A percentile compares a stretch with the other conserved stretches of the same genome.
phyloP scores from a whole-genome alignment of 1,284 basidiomycete species.

The Singerocomus inundabilis region DNA sequence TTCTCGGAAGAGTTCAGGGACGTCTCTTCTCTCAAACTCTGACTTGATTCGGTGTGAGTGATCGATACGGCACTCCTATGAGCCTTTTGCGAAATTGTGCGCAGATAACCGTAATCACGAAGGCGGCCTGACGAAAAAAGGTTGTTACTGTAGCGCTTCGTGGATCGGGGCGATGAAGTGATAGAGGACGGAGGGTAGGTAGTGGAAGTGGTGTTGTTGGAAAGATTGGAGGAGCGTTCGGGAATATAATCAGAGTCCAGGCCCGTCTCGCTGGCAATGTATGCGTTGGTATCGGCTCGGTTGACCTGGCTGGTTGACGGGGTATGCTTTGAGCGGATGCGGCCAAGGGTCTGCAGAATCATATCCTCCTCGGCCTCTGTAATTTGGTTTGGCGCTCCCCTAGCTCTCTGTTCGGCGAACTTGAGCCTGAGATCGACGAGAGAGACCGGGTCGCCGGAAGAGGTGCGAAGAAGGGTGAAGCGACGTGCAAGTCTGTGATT shows the following conservation, averaged over 20 bases:
- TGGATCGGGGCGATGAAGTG: conserved; percentile 47
- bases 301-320: conserved; percentile 31
- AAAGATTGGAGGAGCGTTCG: conserved; percentile 45
- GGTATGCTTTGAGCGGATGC: conserved; percentile 47
- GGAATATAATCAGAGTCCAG: conserved; percentile 39
- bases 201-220: conserved; percentile 42
- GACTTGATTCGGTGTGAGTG: conserved; percentile 48
- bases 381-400: conserved; percentile 62
- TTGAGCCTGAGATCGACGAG: conserved; percentile 62
- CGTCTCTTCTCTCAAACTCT: conserved; percentile 43
- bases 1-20: conserved; percentile 45
- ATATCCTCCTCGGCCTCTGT: conserved; percentile 81
- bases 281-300: conserved; percentile 17
- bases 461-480: conserved; percentile 71
- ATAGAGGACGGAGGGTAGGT: conserved; percentile 42
- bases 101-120: conserved; percentile 68
- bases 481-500: conserved; percentile 66
- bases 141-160: conserved; percentile 78
- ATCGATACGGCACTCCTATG: conserved; percentile 49
- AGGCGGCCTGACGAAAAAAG: conserved; percentile 76
- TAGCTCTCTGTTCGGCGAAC: conserved; percentile 72
- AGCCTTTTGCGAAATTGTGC: conserved; percentile 49
- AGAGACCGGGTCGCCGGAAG: conserved; percentile 60
- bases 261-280: conserved; percentile 34
- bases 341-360: conserved; percentile 69